These are phyloP conservation scores for Parastagonospora nodorum DNA, from an alignment of 2,329 filamentous ascomycete species.

Conservation along the genomic window DNA sequence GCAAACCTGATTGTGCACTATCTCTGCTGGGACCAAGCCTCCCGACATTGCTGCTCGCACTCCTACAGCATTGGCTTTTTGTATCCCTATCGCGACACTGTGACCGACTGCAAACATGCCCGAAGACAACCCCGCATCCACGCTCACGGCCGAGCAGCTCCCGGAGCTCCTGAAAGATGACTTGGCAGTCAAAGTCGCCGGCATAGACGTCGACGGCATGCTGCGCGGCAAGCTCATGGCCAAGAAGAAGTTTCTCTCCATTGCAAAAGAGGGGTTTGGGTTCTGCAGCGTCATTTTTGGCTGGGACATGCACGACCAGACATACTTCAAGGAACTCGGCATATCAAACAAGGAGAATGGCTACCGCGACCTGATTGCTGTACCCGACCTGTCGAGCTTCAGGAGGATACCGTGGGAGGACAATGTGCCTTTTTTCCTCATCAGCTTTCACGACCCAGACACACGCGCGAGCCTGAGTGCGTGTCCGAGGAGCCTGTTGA, in stretches of 20 bases:
- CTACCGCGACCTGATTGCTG: constrained; percentile 82
- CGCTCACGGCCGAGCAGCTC: constrained; percentile 68
- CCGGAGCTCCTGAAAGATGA: constrained; percentile 71
- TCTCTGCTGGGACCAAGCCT: not conserved
- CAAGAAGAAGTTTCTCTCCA: constrained; percentile 88
- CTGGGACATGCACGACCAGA: constrained; percentile 96
- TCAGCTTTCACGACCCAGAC: constrained; percentile 84
- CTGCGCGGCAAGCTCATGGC: constrained; percentile 89
- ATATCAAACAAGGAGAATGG: constrained; percentile 92
- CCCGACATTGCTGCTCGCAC: not conserved
- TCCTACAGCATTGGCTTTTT: not conserved
- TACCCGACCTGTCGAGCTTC: constrained; percentile 78
- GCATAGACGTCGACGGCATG: constrained; percentile 84
- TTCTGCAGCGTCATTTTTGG: constrained; percentile 95
- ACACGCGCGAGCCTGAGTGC: constrained; percentile 72
- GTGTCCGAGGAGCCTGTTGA: constrained; percentile 78
- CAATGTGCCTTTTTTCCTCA: constrained; percentile 81
- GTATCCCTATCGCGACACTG: not conserved
- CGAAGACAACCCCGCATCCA: constrained; percentile 22
- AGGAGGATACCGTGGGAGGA: constrained; percentile 90
- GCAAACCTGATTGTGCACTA: constrained; percentile 13
- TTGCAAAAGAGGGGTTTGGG: constrained; percentile 81
- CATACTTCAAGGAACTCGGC: constrained; percentile 81
- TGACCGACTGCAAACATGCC: constrained; percentile 8
- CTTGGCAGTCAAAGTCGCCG: constrained; percentile 82